Conservation (phyloP, 2,329 filamentous ascomycete genomes). For the Trichoderma sp. region DNA sequence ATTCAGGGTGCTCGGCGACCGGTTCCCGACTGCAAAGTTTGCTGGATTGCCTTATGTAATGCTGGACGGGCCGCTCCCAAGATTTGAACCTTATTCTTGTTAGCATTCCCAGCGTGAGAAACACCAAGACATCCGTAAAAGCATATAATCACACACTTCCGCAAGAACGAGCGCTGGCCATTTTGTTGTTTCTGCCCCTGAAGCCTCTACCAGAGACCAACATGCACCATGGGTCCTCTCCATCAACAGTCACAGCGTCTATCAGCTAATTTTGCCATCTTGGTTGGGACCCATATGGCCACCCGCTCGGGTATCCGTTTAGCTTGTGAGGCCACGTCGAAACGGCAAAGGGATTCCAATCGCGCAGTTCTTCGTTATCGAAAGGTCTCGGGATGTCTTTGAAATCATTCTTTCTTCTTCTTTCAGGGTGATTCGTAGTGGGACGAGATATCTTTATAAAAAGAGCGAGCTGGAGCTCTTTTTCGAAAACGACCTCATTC, state of each 20-base stretch:
- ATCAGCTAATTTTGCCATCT: background rate
- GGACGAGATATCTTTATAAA: background rate
- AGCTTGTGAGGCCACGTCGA: background rate
- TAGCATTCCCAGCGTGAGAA: background rate
- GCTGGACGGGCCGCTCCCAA: background rate
- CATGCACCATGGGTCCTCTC: background rate
- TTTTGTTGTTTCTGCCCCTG: background rate
- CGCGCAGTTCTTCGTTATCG: background rate
- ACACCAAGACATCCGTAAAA: background rate
- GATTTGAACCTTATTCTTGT: background rate
- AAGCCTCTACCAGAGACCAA: background rate
- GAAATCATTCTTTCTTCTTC: background rate
- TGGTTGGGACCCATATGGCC: background rate
- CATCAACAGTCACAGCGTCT: background rate
- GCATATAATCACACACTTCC: background rate
- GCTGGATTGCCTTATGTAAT: background rate
- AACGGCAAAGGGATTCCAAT: background rate
- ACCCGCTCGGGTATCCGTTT: constrained; percentile 16
- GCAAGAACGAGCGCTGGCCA: background rate
- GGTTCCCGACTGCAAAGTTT: background rate
- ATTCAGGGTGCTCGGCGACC: background rate
- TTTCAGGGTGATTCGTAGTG: background rate
- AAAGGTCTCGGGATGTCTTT: background rate
- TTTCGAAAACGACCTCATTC: background rate
- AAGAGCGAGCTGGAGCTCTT: background rate